Evolutionary conservation across 352 stramenopile genomes (phyloP).

Genomic region (Pythium monospermum): DNA sequence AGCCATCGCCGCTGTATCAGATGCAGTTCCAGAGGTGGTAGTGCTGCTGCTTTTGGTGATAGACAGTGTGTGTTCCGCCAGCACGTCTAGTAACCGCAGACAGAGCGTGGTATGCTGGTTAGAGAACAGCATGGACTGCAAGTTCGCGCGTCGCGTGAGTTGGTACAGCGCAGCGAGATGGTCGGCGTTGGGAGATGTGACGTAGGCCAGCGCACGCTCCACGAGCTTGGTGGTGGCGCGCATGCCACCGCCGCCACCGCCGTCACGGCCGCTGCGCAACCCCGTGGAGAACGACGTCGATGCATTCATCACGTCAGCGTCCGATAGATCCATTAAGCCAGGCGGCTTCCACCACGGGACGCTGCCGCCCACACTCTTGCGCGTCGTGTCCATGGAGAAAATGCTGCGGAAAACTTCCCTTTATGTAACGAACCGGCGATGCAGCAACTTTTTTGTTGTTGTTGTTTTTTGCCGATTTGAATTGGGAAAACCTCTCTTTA

Average conservation of each 20-base stretch:
- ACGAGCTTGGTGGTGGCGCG: conserved; percentile 26
- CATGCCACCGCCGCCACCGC: conserved; percentile 16
- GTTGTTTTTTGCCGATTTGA: conserved; percentile 3
- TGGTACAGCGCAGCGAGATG: conserved; percentile 37
- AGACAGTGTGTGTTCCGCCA: conserved; percentile 40
- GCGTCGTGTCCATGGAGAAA: conserved; percentile 5
- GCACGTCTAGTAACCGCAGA: conserved; percentile 51
- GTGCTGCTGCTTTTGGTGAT: conserved; percentile 8
- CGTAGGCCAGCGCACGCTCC: conserved; percentile 33
- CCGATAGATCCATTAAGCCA: conserved; percentile 37
- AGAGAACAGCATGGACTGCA: conserved; percentile 39
- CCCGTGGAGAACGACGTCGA: conserved; percentile 32
- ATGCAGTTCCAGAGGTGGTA: conserved; percentile 7
- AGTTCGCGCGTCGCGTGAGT: conserved; percentile 33
- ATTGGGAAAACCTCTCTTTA: no score
- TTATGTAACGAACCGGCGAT: neutral
- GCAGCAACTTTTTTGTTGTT: conserved; percentile 9
- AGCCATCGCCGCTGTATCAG: neutral
- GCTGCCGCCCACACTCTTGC: neutral
- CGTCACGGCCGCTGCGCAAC: conserved; percentile 8
- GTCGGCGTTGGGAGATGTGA: conserved; percentile 27
- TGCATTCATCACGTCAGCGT: conserved; percentile 24
- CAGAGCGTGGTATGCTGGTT: conserved; percentile 34
- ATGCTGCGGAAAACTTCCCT: neutral
- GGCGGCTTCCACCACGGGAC: conserved; percentile 36